Conservation (phyloP, 148 eudicot genomes). For the Vaccinium darrowii region DNA sequence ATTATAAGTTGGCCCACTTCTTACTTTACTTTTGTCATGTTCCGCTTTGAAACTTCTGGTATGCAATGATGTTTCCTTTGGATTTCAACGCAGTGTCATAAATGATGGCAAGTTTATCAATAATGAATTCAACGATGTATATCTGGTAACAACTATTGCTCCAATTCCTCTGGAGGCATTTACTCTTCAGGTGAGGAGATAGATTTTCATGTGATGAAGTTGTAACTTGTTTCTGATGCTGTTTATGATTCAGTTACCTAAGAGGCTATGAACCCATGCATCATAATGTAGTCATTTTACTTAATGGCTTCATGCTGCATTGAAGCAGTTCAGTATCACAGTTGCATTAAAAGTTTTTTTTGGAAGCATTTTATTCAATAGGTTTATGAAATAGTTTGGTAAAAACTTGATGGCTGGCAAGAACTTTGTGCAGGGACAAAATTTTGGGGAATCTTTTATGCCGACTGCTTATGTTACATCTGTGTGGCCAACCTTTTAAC, state of each 20-base stretch:
- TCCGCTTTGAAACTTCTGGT: slow-evolving; percentile 12
- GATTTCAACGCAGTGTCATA: slow-evolving; percentile 55
- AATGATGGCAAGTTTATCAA: slow-evolving; percentile 83
- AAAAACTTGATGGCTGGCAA: not conserved
- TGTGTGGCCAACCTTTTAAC: not conserved
- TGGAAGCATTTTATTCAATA: not conserved
- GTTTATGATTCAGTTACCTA: slow-evolving; percentile 8
- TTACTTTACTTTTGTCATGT: not conserved
- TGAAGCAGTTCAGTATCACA: slow-evolving; percentile 2
- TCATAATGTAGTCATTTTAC: not conserved
- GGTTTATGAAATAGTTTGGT: not conserved
- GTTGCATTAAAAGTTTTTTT: not conserved
- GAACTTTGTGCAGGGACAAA: not conserved
- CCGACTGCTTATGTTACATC: not conserved
- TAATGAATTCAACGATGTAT: slow-evolving; percentile 90
- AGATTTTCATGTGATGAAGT: slow-evolving; percentile 5
- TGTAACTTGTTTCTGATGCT: not conserved
- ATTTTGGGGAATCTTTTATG: slow-evolving; percentile 5
- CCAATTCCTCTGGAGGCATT: slow-evolving; percentile 92
- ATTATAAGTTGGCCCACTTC: not conserved
- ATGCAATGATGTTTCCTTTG: not conserved
- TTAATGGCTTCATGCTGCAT: not conserved
- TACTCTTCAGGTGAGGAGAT: slow-evolving; percentile 75
- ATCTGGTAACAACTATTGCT: slow-evolving; percentile 73
- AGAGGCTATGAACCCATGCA: not conserved